Evolutionary conservation across 139 green algal species (phyloP).

Genomic region (Haematococcus lacustris): DNA sequence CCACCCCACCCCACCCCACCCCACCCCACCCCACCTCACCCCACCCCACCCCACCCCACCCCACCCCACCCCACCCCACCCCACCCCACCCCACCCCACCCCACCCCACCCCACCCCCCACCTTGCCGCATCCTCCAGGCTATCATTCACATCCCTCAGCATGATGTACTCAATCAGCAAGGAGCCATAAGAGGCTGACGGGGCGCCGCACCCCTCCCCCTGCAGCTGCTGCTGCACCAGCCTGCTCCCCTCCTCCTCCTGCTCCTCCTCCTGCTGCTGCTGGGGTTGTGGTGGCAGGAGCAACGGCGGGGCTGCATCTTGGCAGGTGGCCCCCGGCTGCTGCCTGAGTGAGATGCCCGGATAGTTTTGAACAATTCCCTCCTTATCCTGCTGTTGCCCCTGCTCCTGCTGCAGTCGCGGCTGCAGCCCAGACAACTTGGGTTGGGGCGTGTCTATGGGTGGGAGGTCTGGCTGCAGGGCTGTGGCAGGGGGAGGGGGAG

Average conservation of each 20-base stretch:
- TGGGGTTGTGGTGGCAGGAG: background rate
- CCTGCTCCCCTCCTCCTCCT: background rate
- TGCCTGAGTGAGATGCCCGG: too few relatives aligned
- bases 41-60: background rate
- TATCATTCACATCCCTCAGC: conserved; percentile 83
- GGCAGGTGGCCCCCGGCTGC: too few relatives aligned
- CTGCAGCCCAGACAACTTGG: background rate
- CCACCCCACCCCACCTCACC: background rate
- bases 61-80: background rate
- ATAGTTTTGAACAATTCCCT: too few relatives aligned
- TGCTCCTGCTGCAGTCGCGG: conserved; percentile 2
- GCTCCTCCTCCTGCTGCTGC: conserved; percentile 4
- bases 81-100: background rate
- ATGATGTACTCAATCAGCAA: conserved; percentile 92
- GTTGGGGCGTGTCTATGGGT: too few relatives aligned
- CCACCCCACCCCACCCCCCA: background rate
- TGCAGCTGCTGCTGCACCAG: background rate
- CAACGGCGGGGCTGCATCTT: background rate
- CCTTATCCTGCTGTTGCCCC: background rate
- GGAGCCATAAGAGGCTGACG: background rate
- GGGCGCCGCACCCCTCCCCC: background rate
- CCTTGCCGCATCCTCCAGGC: conserved; percentile 56
- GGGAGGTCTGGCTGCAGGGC: too few relatives aligned
- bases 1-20: background rate
- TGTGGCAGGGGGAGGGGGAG: too few relatives aligned